These are phyloP conservation scores for Suillus clintonianus DNA, from an alignment of 768 basidiomycete species.

Conservation along the genomic window DNA sequence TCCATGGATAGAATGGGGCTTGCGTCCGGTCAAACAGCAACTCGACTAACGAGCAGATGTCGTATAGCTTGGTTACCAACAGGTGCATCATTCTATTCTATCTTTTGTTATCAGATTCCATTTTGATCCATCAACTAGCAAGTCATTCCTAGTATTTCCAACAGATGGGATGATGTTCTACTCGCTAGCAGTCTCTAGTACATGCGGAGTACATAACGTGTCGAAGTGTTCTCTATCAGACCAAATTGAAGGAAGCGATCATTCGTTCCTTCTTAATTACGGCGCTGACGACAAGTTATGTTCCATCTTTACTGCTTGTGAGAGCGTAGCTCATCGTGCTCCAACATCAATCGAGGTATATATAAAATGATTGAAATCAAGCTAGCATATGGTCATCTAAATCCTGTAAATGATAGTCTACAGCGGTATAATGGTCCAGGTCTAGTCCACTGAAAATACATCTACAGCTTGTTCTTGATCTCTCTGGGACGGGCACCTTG, in stretches of 20 bases:
- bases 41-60: not conserved
- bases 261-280: not conserved
- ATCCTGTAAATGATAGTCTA: not conserved
- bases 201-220: not conserved
- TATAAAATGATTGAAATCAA: not conserved
- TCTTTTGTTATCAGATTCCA: not conserved
- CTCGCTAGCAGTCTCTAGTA: not conserved
- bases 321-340: not conserved
- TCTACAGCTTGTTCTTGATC: slow-evolving; percentile 22
- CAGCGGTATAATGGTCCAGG: not conserved
- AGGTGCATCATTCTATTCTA: not conserved
- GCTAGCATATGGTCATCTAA: too few relatives aligned
- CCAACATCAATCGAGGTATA: not conserved
- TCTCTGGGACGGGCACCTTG: slow-evolving; percentile 20
- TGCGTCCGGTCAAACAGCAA: not conserved
- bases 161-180: not conserved
- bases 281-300: not conserved
- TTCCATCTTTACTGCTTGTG: not conserved
- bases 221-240: not conserved
- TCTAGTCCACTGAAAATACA: not conserved
- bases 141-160: not conserved
- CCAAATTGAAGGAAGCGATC: too few relatives aligned
- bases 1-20: slow-evolving; percentile 1
- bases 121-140: not conserved
- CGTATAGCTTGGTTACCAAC: not conserved